Conservation (phyloP, 2,329 filamentous ascomycete genomes). For the Tolypocladium endophyticum region DNA sequence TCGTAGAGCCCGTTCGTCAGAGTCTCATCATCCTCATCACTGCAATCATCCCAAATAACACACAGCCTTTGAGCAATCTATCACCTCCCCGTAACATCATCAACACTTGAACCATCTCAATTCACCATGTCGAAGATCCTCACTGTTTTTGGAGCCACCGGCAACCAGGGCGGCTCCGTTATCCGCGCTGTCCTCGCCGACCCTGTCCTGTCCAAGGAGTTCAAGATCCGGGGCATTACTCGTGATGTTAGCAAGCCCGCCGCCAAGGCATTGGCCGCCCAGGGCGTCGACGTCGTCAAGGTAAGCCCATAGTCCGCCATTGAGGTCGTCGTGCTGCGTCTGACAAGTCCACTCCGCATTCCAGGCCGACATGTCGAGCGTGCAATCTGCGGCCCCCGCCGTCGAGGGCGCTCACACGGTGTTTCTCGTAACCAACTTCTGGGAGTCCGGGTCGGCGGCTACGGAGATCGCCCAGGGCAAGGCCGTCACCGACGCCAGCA, state of each 20-base stretch:
- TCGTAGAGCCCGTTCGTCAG: background rate
- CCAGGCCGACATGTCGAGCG: constrained; percentile 30
- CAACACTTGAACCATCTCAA: too few species aligned
- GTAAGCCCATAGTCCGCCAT: constrained; percentile 12
- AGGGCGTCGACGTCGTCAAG: constrained; percentile 32
- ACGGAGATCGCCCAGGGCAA: constrained; percentile 32
- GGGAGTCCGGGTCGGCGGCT: constrained; percentile 21
- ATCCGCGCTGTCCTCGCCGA: constrained; percentile 33
- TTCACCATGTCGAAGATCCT: constrained; percentile 25
- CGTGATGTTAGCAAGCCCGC: constrained; percentile 30
- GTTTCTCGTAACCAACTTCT: constrained; percentile 29
- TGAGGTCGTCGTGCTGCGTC: background rate
- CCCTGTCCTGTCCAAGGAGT: constrained; percentile 30
- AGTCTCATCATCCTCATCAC: background rate
- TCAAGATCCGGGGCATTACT: constrained; percentile 35
- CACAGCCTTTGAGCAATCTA: background rate
- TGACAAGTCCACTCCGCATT: background rate
- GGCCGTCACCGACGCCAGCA: constrained; percentile 32
- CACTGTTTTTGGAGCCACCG: constrained; percentile 37
- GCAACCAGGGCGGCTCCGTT: constrained; percentile 38
- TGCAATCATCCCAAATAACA: background rate
- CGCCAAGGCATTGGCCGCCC: constrained; percentile 23
- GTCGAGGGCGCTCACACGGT: constrained; percentile 32
- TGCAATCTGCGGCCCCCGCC: constrained; percentile 22
- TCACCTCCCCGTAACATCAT: background rate